Conservation (phyloP, 1,284 basidiomycete genomes). For the Exobasidium cylindrosporum region DNA sequence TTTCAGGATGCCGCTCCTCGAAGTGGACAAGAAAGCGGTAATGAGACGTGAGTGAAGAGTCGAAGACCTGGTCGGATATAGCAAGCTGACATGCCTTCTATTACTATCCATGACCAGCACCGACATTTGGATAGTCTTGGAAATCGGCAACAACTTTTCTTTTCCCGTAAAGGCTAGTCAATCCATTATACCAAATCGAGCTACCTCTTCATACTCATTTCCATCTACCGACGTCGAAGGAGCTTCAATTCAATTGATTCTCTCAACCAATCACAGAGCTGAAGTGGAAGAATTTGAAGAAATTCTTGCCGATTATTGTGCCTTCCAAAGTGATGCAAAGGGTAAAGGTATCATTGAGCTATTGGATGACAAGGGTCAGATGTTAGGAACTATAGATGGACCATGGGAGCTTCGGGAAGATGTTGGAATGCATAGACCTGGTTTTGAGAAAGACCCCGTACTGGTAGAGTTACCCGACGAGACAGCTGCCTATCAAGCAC, state of each 20-base stretch:
- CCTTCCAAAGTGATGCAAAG: constrained; percentile 28
- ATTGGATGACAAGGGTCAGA: constrained; percentile 37
- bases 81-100: too few relatives aligned
- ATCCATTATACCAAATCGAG: constrained; percentile 25
- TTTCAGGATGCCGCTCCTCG: background rate
- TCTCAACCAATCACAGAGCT: constrained; percentile 18
- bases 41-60: too few relatives aligned
- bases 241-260: constrained; percentile 29
- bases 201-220: constrained; percentile 24
- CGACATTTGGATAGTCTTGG: constrained; percentile 30
- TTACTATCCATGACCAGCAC: constrained; percentile 1
- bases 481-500: background rate
- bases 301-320: constrained; percentile 38
- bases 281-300: constrained; percentile 26
- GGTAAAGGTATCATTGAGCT: constrained; percentile 35
- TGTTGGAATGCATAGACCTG: constrained; percentile 26
- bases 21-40: background rate
- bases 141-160: constrained; percentile 29
- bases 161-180: constrained; percentile 31
- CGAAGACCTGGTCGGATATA: too few relatives aligned
- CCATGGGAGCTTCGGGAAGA: constrained; percentile 28
- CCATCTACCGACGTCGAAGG: constrained; percentile 33
- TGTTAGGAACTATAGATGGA: constrained; percentile 31
- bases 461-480: constrained; percentile 30
- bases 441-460: constrained; percentile 41